These are phyloP conservation scores for Penicillium sp. DNA, from an alignment of 2,329 filamentous ascomycete genomes.

Conservation along the genomic window DNA sequence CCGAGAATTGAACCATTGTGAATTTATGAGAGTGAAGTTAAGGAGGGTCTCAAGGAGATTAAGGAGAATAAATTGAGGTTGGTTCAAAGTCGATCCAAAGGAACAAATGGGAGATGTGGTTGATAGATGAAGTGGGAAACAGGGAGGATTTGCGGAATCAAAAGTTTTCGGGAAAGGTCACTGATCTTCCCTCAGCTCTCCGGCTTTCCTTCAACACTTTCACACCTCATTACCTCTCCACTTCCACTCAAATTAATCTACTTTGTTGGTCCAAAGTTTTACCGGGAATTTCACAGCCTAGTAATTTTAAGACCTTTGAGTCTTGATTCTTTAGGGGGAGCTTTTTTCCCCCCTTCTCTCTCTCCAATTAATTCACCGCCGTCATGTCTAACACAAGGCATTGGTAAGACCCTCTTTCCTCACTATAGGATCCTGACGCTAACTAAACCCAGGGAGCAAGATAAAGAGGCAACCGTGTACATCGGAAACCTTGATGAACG, in stretches of 20 bases:
- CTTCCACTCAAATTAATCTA: neutral
- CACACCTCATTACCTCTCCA: neutral
- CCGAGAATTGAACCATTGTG: conserved; percentile 68
- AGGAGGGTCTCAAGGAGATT: neutral
- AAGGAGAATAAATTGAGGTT: neutral
- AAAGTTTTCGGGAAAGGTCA: conserved; percentile 34
- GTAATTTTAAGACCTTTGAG: neutral
- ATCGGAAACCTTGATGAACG: conserved; percentile 98
- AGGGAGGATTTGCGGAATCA: conserved; percentile 17
- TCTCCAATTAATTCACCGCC: conserved; percentile 12
- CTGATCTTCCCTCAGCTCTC: conserved; percentile 19
- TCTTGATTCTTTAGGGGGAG: neutral
- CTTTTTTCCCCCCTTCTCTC: neutral
- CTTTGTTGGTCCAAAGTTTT: neutral
- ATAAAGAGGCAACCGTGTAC: conserved; percentile 97
- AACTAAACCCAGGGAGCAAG: conserved; percentile 71
- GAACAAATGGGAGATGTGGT: conserved; percentile 13
- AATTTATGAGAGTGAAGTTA: neutral
- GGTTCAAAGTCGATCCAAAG: neutral
- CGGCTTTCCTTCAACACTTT: conserved; percentile 12
- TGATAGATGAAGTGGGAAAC: conserved; percentile 15
- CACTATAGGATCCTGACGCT: conserved; percentile 5
- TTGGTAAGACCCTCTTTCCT: conserved; percentile 55
- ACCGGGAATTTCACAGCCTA: neutral
- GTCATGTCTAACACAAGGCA: conserved; percentile 70